phyloP scores from a whole-genome alignment of 257 asterid genomes.

The Petunia secreta region DNA sequence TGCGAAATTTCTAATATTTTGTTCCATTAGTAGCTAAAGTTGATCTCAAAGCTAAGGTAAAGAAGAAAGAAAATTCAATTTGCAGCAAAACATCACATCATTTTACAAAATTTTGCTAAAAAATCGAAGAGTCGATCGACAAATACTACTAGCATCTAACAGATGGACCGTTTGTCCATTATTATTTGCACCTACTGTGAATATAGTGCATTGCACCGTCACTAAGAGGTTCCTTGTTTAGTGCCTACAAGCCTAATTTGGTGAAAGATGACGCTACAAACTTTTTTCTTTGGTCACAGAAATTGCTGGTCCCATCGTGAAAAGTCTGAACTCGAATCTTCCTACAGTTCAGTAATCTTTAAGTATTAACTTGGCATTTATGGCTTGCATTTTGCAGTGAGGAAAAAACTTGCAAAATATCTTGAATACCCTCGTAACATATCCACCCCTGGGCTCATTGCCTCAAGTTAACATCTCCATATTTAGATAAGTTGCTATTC shows the following conservation, averaged over 20 bases:
- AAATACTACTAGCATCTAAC: too few relatives aligned
- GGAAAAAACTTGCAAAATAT: neutral
- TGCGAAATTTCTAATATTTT: too few relatives aligned
- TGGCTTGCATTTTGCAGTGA: neutral
- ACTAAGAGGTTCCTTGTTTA: neutral
- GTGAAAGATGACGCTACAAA: neutral
- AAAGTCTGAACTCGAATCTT: conserved; percentile 1
- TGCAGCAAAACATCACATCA: too few relatives aligned
- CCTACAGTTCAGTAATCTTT: neutral
- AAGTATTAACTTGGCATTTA: neutral
- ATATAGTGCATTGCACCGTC: too few relatives aligned
- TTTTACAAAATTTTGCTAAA: too few relatives aligned
- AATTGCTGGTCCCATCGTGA: too few relatives aligned
- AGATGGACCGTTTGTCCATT: too few relatives aligned
- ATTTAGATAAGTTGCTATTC: neutral
- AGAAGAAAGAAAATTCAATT: too few relatives aligned
- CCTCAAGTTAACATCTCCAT: neutral
- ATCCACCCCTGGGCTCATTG: neutral
- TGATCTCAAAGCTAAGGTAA: too few relatives aligned
- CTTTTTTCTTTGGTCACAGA: neutral
- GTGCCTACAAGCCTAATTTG: neutral
- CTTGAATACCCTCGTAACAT: neutral
- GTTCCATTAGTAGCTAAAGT: too few relatives aligned
- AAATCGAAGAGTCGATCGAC: too few relatives aligned
- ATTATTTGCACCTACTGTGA: too few relatives aligned